phyloP scores from a whole-genome alignment of 2,329 filamentous ascomycete genomes.

The Periconia digitata region DNA sequence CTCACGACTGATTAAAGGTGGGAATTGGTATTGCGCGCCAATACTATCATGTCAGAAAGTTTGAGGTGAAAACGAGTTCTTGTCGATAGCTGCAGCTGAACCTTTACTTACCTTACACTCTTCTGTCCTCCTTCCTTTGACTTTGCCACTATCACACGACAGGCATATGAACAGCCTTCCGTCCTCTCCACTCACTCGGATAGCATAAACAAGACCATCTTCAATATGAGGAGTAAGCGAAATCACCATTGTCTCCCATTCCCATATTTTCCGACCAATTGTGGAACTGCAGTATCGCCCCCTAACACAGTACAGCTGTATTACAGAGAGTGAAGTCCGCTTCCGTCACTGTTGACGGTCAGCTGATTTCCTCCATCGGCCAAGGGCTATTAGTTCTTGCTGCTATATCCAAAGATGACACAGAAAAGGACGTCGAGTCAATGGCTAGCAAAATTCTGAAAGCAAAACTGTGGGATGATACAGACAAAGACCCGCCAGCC shows the following conservation, averaged over 20 bases:
- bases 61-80: no score
- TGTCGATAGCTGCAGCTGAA: no score
- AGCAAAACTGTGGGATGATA: conserved; percentile 88
- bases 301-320: conserved; percentile 64
- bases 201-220: background rate
- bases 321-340: conserved; percentile 92
- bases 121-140: no score
- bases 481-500: conserved; percentile 58
- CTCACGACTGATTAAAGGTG: no score
- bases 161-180: background rate
- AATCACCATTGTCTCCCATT: background rate
- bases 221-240: conserved; percentile 24
- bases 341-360: conserved; percentile 90
- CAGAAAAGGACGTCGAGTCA: conserved; percentile 80
- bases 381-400: conserved; percentile 89
- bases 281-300: no score
- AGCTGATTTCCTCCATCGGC: conserved; percentile 87
- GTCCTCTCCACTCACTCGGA: background rate
- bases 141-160: no score
- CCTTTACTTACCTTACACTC: no score
- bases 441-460: conserved; percentile 86
- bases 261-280: no score
- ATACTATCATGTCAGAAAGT: no score
- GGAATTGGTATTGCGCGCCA: no score
- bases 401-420: conserved; percentile 87